Base-by-base conservation (phyloP, 441 rosid species). In the Arabidopsis hybrid region DNA sequence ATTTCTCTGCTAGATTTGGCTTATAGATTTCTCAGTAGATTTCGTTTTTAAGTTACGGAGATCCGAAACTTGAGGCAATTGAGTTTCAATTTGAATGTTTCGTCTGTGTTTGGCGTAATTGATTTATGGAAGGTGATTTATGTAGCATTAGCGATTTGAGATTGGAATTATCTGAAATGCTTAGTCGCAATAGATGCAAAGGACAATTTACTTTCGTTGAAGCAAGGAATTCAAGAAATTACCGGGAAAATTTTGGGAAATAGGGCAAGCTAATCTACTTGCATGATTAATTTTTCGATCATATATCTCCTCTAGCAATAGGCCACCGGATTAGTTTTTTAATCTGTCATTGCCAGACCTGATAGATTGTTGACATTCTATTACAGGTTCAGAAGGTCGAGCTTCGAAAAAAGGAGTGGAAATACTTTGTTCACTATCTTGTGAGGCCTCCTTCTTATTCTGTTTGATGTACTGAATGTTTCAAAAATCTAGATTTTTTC, bases 401-500 rank as follows among this genome's bases (percentile, higher is more conserved):
- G 83, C 83, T 86, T 49, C 92, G 97, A 12, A 93, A 88, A 82
- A 91, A 91, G 82, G 99, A 95, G 70, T 84, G 99, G 97, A 84
- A 81, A 84, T 95, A 89, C 84, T 91, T 88, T 80, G 99, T 93
- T 77, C 99, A 93, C 78, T 95, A 95, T 83, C 97, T 93, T 53
- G 98, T 93, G 82, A 89, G 99, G 68, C 47, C 14, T 60, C 70
- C 42, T 52, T 67, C 14, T 57, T 32, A 8, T 7, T 13, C 0
- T 29, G 34, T 35, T 59, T 47, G 29, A 35, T 69, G 7, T 26
- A 49, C 53, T 43, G 55, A 21, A 32, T 39, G 62, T 50, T 60
- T 72, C 53, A 13, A 12, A 12, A 43, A 7, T 47, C 60, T 49
- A 49, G 60, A 18, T 67, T 13, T 66, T 58, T 31, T 7, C 34